These are phyloP conservation scores for Tephrocybe sp. DNA, from an alignment of 768 basidiomycete species.

Conservation along the genomic window DNA sequence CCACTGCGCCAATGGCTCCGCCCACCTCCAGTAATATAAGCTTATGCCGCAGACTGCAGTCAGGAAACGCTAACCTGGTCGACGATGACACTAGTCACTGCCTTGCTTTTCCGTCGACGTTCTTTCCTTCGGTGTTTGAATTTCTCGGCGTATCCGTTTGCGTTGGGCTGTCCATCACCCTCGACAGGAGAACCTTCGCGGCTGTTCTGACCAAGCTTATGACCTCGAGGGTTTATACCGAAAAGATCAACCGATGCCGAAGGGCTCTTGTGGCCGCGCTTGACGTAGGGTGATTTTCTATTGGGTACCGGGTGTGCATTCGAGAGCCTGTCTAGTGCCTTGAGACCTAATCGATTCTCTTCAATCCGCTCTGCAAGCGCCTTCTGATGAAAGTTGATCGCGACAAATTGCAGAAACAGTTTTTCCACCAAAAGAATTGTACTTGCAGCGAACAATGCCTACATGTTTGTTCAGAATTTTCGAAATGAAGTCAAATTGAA, in stretches of 20 bases:
- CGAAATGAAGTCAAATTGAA: too few relatives aligned
- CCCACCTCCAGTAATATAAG: conserved; percentile 36
- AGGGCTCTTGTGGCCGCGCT: conserved; percentile 46
- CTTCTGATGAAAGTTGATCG: conserved; percentile 78
- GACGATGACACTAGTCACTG: conserved; percentile 66
- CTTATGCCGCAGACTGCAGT: neutral
- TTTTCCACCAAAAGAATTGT: conserved; percentile 46
- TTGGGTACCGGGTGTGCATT: conserved; percentile 51
- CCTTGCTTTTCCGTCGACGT: conserved; percentile 44
- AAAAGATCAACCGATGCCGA: conserved; percentile 35
- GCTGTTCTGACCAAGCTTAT: conserved; percentile 15
- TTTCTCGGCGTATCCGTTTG: conserved; percentile 10
- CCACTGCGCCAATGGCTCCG: conserved; percentile 68
- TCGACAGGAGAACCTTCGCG: conserved; percentile 13
- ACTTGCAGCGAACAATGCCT: conserved; percentile 46
- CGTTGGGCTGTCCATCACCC: conserved; percentile 12
- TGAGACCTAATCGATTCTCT: conserved; percentile 70
- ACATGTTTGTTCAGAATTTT: neutral
- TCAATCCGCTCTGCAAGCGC: conserved; percentile 72
- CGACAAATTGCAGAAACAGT: conserved; percentile 70
- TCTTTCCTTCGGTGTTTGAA: conserved; percentile 23
- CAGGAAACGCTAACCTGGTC: conserved; percentile 48
- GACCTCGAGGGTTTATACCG: conserved; percentile 11
- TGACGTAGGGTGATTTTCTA: conserved; percentile 40
- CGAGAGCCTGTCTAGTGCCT: conserved; percentile 69